Evolutionary conservation across 805 yeast species (phyloP).

Genomic region (Candida bentonensis): DNA sequence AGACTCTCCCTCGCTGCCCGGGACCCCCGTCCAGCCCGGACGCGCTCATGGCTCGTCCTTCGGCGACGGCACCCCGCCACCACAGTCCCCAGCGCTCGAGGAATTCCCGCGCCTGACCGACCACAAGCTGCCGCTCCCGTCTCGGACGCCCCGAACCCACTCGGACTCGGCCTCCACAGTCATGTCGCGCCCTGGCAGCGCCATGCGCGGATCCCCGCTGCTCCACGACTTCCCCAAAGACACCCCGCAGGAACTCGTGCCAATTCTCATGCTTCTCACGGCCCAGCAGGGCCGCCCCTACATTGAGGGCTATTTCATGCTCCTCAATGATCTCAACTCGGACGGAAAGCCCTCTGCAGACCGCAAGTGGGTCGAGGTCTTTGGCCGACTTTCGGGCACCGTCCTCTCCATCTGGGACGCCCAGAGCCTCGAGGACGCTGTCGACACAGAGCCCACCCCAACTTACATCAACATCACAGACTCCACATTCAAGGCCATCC

Average conservation of each 20-base stretch:
- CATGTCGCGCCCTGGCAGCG: not conserved
- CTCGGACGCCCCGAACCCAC: not conserved
- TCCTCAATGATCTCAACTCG: conserved; percentile 32
- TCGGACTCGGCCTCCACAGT: not conserved
- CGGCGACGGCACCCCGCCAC: not conserved
- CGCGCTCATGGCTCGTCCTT: not conserved
- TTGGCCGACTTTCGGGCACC: conserved; percentile 80
- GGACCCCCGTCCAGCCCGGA: not conserved
- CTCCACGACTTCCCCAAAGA: conserved; percentile 16
- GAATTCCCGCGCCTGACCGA: not conserved
- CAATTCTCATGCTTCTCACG: conserved; percentile 53
- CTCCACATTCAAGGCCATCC: conserved; percentile 66
- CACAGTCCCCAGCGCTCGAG: conserved; percentile 2
- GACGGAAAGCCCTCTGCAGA: conserved; percentile 74
- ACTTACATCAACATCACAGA: conserved; percentile 84
- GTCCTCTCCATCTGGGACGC: conserved; percentile 86
- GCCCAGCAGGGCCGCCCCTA: conserved; percentile 61
- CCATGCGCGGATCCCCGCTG: conserved; percentile 1
- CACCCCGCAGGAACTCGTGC: conserved; percentile 52
- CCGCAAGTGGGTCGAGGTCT: conserved; percentile 83
- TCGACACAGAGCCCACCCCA: conserved; percentile 53
- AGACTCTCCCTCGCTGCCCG: not conserved
- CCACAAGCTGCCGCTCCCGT: not conserved
- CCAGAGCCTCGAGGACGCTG: conserved; percentile 35
- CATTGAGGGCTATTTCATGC: conserved; percentile 36